A percentile compares a stretch with the other conserved stretches of the same genome.
Conservation (phyloP, 2,329 filamentous ascomycete genomes). For the Rhynchosporium graminicola region DNA sequence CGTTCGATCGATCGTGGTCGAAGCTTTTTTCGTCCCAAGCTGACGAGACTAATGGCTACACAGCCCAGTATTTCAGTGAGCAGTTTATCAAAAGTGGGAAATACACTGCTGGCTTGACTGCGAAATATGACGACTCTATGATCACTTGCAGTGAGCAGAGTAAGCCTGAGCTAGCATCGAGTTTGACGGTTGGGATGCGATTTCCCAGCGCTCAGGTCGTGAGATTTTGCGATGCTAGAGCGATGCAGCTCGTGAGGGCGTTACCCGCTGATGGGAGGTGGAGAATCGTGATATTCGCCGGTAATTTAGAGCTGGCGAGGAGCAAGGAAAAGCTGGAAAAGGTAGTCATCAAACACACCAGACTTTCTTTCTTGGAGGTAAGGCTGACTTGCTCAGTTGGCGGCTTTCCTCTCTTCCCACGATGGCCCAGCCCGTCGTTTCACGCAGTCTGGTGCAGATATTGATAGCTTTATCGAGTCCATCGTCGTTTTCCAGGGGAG, state of each 20-base stretch:
- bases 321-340: conserved; percentile 41
- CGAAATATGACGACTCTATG: conserved; percentile 53
- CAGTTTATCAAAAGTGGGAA: conserved; percentile 58
- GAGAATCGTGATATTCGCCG: conserved; percentile 52
- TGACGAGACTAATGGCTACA: conserved; percentile 43
- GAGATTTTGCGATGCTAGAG: conserved; percentile 59
- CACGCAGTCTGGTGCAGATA: conserved; percentile 46
- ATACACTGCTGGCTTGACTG: conserved; percentile 62
- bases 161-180: conserved; percentile 43
- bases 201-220: conserved; percentile 61
- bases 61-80: conserved; percentile 51
- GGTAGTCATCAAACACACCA: conserved; percentile 37
- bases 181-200: conserved; percentile 54
- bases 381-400: conserved; percentile 38
- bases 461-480: conserved; percentile 58
- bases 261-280: conserved; percentile 54
- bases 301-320: conserved; percentile 43
- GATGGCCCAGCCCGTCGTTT: conserved; percentile 47
- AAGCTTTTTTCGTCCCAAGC: conserved; percentile 52
- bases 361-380: neutral
- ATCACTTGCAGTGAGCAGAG: conserved; percentile 46
- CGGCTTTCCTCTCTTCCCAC: conserved; percentile 44
- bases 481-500: conserved; percentile 55
- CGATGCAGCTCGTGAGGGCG: conserved; percentile 52
- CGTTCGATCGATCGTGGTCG: conserved; percentile 58